Base-by-base conservation (phyloP, 2,329 filamentous ascomycete genomes). In the Teratosphaeria zuluensis region DNA sequence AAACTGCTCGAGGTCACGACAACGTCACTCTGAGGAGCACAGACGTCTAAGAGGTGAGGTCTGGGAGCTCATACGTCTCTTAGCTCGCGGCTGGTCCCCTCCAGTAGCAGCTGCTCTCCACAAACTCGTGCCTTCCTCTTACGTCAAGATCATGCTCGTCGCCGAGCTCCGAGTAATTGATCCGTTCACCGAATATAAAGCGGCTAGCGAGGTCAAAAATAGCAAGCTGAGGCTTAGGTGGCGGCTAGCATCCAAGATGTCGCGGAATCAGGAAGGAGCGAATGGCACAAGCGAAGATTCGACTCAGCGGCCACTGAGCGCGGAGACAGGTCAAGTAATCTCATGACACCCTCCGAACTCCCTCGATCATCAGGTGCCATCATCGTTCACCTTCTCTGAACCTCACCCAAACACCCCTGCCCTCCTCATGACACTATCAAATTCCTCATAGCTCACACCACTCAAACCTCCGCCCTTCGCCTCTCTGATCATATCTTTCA, bases 401-500 rank as follows among this genome's bases (percentile, higher is more conserved):
- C 19, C 46, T 86, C 80, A 87, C 72, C 84, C 85, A 81, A 92
- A 92, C 42, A 92, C 85, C 0, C 91, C 91, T 5, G 91, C 92
- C 66, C 88, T 80, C 64, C 80, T 83, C 90, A 96, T 92, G 4
- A 96, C 89, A 57, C 83, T 83, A 74, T 91, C 87, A 75, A 96
- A 96, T 69, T 96, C 90, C 56, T 88, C 86, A 69, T 86, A 78
- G 48, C 79, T 83, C 9, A 95, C 92, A 7, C 88, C 90, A 58
- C 78, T 81, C 16, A 88, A 86, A 3, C 81, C 84, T 1, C 89
- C 90, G 2, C 89, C 89, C 73, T 95, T 96, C 54, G 92, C 94
- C 78, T 97, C 92, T 54, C 91, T 77, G 59, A 99, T 87, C 94
- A 99, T 99, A 77, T 96, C 91, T 76, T 84, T 84, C 69, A 99